A percentile compares a stretch with the other conserved stretches of the same genome.
These are phyloP conservation scores for Somion occarium DNA, from an alignment of 1,284 basidiomycete species.

Conservation along the genomic window DNA sequence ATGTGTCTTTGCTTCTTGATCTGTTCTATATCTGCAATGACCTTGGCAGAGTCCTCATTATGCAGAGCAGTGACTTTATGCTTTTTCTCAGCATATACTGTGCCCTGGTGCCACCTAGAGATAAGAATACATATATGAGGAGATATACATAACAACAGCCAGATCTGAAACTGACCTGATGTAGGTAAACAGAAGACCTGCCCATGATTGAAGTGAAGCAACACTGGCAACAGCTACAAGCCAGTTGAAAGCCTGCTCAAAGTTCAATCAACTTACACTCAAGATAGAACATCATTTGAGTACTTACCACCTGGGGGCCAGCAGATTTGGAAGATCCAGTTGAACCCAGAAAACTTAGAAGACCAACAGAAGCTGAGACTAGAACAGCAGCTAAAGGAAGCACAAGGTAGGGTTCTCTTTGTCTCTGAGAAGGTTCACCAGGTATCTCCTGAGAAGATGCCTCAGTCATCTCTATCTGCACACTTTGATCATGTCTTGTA, in stretches of 20 bases:
- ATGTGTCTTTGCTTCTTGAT: conserved; percentile 22
- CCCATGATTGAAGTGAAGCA: conserved; percentile 27
- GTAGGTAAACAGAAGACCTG: conserved; percentile 27
- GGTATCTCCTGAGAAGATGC: background rate
- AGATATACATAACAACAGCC: background rate
- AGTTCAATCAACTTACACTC: too few species aligned
- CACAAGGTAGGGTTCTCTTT: conserved; percentile 17
- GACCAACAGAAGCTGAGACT: conserved; percentile 20
- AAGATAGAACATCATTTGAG: too few species aligned
- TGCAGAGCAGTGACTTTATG: conserved; percentile 5
- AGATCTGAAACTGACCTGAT: conserved; percentile 17
- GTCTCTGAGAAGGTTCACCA: background rate
- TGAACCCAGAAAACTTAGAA: conserved; percentile 21
- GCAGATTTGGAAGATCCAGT: background rate
- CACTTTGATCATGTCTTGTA: background rate
- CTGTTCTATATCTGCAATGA: conserved; percentile 15
- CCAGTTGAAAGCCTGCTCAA: conserved; percentile 21
- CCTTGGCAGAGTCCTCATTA: conserved; percentile 1
- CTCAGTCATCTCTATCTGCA: background rate
- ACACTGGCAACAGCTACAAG: conserved; percentile 24
- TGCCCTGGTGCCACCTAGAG: conserved; percentile 22
- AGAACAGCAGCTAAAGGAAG: conserved; percentile 23
- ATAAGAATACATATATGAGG: background rate
- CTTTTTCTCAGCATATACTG: conserved; percentile 21
- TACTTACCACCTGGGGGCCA: too few species aligned